Percentiles rank a stretch among this genome's conserved stretches.
Conservation (phyloP, 495 filamentous ascomycete genomes). For the Podospora conica region DNA sequence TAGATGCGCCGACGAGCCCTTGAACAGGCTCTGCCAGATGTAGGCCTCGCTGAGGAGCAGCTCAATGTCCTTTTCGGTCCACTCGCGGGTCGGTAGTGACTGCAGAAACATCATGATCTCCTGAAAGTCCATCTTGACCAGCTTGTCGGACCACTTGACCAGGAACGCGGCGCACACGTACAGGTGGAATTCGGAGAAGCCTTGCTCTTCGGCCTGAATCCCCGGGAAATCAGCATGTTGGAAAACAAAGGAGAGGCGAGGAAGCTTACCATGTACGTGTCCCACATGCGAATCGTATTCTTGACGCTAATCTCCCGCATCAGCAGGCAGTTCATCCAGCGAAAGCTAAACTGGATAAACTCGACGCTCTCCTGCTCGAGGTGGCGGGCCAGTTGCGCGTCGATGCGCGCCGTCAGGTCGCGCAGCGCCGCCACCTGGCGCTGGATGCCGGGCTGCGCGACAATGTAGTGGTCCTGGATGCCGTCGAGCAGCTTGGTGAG, state of each 20-base stretch:
- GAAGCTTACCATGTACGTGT: constrained; percentile 83
- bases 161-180: constrained; percentile 98
- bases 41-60: constrained; percentile 91
- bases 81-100: constrained; percentile 84
- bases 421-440: constrained; percentile 82
- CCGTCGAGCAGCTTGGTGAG: constrained; percentile 93
- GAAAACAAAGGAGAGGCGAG: neutral
- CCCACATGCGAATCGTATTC: constrained; percentile 98
- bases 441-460: constrained; percentile 93
- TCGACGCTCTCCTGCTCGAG: constrained; percentile 86
- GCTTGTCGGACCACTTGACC: constrained; percentile 95
- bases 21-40: constrained; percentile 91
- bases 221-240: constrained; percentile 3
- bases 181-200: constrained; percentile 95
- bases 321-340: constrained; percentile 98
- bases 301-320: constrained; percentile 96
- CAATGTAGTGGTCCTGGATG: constrained; percentile 98
- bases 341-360: constrained; percentile 98
- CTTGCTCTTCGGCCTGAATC: constrained; percentile 97
- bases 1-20: constrained; percentile 80
- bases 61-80: constrained; percentile 98
- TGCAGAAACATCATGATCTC: constrained; percentile 99
- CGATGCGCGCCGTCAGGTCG: constrained; percentile 86
- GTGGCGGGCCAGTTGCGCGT: constrained; percentile 76
- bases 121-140: constrained; percentile 96